These are phyloP conservation scores for Sugiyamaella floridensis DNA, from an alignment of 805 yeast species.

Conservation along the genomic window DNA sequence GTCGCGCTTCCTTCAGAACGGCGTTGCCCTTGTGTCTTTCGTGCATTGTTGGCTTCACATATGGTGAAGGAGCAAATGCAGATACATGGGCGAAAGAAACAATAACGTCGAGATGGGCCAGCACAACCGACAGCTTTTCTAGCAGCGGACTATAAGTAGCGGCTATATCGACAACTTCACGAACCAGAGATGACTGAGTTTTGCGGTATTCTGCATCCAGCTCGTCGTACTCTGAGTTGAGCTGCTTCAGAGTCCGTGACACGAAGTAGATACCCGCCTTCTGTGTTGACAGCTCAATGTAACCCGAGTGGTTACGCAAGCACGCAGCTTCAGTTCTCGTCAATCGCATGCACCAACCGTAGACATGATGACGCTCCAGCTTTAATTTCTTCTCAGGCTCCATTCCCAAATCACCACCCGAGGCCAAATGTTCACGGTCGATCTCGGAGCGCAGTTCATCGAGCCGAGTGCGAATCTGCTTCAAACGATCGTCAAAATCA, in stretches of 20 bases:
- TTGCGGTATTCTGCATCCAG: conserved; percentile 60
- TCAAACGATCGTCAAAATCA: conserved; percentile 76
- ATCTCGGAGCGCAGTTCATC: conserved; percentile 51
- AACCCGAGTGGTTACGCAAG: conserved; percentile 54
- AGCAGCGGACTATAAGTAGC: conserved; percentile 76
- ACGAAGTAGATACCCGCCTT: conserved; percentile 95
- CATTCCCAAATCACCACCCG: conserved; percentile 67
- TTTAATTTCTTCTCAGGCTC: conserved; percentile 86
- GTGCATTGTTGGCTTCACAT: conserved; percentile 65
- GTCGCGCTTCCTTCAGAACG: conserved; percentile 69
- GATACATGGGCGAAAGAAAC: conserved; percentile 79
- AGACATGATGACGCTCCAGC: conserved; percentile 76
- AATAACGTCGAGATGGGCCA: conserved; percentile 78
- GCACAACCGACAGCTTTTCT: conserved; percentile 52
- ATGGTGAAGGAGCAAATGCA: conserved; percentile 76
- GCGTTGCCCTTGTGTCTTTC: conserved; percentile 41
- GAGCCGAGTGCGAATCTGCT: conserved; percentile 51
- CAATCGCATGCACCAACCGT: conserved; percentile 92
- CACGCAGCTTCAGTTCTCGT: conserved; percentile 83
- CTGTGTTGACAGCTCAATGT: conserved; percentile 78
- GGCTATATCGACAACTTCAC: conserved; percentile 75
- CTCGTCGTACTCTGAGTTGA: conserved; percentile 52
- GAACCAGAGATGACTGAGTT: conserved; percentile 72
- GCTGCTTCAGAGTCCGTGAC: conserved; percentile 53
- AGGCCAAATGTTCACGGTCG: conserved; percentile 50